Evolutionary conservation across 805 yeast species (phyloP), one percentile per base, ranked within the genome.

Genomic region (Teunomyces stri): DNA sequence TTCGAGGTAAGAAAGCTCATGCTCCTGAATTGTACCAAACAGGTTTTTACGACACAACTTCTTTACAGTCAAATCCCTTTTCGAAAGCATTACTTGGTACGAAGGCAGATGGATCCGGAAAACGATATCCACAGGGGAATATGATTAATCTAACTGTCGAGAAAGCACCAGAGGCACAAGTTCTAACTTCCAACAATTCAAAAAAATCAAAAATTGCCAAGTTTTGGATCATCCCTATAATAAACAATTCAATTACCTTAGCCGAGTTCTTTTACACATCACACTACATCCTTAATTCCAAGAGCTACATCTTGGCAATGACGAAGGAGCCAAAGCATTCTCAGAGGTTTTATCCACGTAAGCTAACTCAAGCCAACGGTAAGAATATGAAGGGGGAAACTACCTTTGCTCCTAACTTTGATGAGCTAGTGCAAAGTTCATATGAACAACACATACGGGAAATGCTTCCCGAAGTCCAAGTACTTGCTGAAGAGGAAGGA

Each of bases 81-180:
- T 68, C 67, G 2, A 30, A 44, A 3, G 50, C 54, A 3, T 51
- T 71, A 5, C 15, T 42, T 7, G 53, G 53, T n/a, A 64, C 71
- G 6, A 60, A 60, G 33, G 49, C 55, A 21, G 71, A 66, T 42
- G 56, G 62, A 2, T 48, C 55, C 12, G 49, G 49, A 27, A 16
- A 18, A 13, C 51, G 65, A 37, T 67, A 61, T 44, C 68, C 73
- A 4, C 55, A 48, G 20, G 72, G 72, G 9, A 54, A 53, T 43
- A 50, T 64, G 54, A 47, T 62, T 1, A 57, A 56, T 48, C 25
- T 61, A 7, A 46, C 57, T 3, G 55, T 53, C 5, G 45, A 51
- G 25, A 45, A 41, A 27, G 40, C 35, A 36, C 25, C 34, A 5
- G 21, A 12, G 15, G 18, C 11, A 16, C 31, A 13, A 25, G 18